Evolutionary conservation across 305 asterid species (phyloP).

Genomic region (Solanum hybrid): DNA sequence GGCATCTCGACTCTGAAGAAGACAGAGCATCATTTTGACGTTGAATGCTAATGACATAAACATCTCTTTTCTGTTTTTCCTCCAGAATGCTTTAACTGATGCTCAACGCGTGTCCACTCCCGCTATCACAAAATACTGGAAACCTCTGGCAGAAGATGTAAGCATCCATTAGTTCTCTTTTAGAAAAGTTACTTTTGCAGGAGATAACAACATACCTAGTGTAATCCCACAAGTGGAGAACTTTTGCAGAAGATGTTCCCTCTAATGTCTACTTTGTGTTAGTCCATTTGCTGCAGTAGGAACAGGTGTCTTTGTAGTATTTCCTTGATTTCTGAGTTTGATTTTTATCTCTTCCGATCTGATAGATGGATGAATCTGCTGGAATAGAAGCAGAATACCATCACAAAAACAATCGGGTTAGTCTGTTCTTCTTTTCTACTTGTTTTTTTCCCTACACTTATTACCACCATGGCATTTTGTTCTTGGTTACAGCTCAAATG

Average conservation of each 20-base stretch:
- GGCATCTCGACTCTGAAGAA: not conserved
- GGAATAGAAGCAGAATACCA: slow-evolving; percentile 98
- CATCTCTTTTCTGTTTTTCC: slow-evolving; percentile 11
- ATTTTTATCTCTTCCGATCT: slow-evolving; percentile 11
- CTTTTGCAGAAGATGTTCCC: not conserved
- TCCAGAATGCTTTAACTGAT: slow-evolving; percentile 84
- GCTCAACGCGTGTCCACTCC: slow-evolving; percentile 83
- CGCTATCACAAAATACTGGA: slow-evolving; percentile 81
- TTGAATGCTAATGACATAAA: not conserved
- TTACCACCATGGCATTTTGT: not conserved
- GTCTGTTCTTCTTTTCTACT: slow-evolving; percentile 19
- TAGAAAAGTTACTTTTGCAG: not conserved
- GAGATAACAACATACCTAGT: not conserved
- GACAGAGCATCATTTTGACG: not conserved
- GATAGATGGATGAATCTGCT: slow-evolving; percentile 96
- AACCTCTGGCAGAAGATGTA: slow-evolving; percentile 94
- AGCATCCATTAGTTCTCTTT: slow-evolving; percentile 24
- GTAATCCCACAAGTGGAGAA: not conserved
- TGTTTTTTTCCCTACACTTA: slow-evolving; percentile 1
- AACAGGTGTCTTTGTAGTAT: not conserved
- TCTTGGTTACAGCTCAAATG: not conserved
- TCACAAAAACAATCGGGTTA: slow-evolving; percentile 80
- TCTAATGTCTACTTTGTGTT: not conserved
- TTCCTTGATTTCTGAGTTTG: not conserved
- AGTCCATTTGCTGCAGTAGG: not conserved